Base-by-base conservation (phyloP, 1,139 yeast genomes). In the Taphrina confusa region DNA sequence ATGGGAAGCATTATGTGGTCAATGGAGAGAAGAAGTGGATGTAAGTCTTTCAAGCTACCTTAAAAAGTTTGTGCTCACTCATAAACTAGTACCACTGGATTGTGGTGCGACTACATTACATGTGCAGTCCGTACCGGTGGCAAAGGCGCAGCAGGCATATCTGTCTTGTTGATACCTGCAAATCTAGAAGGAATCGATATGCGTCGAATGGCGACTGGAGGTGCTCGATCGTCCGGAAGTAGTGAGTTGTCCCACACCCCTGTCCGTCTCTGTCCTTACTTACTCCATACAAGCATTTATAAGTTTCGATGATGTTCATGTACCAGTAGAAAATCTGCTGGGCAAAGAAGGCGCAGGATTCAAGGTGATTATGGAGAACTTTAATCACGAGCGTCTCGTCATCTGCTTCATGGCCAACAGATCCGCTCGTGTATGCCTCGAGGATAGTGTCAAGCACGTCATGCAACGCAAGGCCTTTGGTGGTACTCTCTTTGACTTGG, bases 51-150 rank as follows among this genome's bases (percentile, higher is more conserved):
- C 23, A n/a, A n/a, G n/a, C n/a, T 31, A 31, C n/a, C n/a, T 14
- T 12, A 31, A 12, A 12, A 31, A 31, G 36, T 1, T 31, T 31
- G n/a, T n/a, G n/a, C n/a, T n/a, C n/a, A n/a, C n/a, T n/a, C n/a
- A n/a, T n/a, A n/a, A n/a, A n/a, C 20, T 22, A 28, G 34, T 11
- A 44, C 52, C 9, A 55, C 36, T 14, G 52, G 59, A 16, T 25
- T 45, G 2, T 47, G 40, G 39, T 25, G 45, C 36, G 78, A 75
- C 67, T 75, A 70, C 71, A 74, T 75, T 68, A 69, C 74, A 33
- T 77, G 74, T n/a, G 78, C 78, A 9, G 78, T 75, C 47, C 75
- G 78, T 62, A 75, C 78, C 33, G 79, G 79, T 47, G 72, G 71
- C 20, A 68, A 66, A 4, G 69, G 69, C 12, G 74, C 73, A 76